Conservation (phyloP, 176 grass and related monocot species). For the Avena insularis region DNA sequence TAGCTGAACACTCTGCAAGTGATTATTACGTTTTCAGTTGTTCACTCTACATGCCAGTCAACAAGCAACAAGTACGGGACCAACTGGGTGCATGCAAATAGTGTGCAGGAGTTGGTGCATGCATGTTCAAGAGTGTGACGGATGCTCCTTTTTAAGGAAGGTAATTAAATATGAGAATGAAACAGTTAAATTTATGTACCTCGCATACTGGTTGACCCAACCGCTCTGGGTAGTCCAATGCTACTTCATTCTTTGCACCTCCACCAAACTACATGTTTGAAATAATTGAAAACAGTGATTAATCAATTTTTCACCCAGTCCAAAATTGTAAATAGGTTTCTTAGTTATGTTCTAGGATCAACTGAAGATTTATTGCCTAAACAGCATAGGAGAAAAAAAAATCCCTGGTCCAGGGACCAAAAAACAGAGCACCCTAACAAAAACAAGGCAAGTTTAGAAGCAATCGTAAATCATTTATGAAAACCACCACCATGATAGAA, state of each 20-base stretch:
- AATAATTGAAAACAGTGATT: constrained; percentile 17
- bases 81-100: constrained; percentile 29
- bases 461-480: constrained; percentile 24
- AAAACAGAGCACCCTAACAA: neutral
- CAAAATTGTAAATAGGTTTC: constrained; percentile 14
- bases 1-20: neutral
- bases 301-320: neutral
- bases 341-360: constrained; percentile 6
- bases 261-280: constrained; percentile 44
- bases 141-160: neutral
- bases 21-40: constrained; percentile 27
- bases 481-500: neutral
- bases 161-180: constrained; percentile 30
- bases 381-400: neutral
- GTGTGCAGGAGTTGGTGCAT: constrained; percentile 34
- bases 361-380: constrained; percentile 4
- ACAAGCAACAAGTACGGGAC: constrained; percentile 18
- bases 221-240: constrained; percentile 69
- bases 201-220: constrained; percentile 80
- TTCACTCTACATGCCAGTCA: neutral
- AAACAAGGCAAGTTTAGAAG: constrained; percentile 21
- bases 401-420: constrained; percentile 3
- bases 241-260: constrained; percentile 55
- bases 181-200: constrained; percentile 52
- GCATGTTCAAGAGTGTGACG: constrained; percentile 30